These are phyloP conservation scores for Penicillium psychrofluorescens DNA, from an alignment of 495 filamentous ascomycete genomes.

Conservation along the genomic window DNA sequence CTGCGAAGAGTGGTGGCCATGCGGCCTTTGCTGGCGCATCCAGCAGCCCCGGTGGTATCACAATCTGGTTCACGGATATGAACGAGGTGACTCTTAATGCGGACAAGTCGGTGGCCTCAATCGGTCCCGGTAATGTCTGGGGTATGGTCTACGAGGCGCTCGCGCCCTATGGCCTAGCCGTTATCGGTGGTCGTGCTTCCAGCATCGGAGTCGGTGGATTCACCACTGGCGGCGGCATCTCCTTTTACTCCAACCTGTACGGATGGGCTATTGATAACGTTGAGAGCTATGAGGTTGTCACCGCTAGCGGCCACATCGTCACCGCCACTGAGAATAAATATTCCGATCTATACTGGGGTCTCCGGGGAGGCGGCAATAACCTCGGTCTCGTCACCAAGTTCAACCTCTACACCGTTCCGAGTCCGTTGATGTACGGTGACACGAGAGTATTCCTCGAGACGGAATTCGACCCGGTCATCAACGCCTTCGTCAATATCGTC, in stretches of 20 bases:
- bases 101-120: conserved; percentile 13
- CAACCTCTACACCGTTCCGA: conserved; percentile 30
- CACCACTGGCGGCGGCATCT: conserved; percentile 25
- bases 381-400: conserved; percentile 45
- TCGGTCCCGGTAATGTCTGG: conserved; percentile 24
- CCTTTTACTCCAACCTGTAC: conserved; percentile 32
- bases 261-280: conserved; percentile 49
- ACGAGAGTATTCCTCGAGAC: conserved; percentile 32
- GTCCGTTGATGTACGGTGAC: conserved; percentile 33
- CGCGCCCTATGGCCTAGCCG: conserved; percentile 36
- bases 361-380: conserved; percentile 45
- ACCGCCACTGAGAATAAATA: conserved; percentile 26
- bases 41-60: conserved; percentile 26
- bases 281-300: conserved; percentile 36
- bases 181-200: conserved; percentile 48
- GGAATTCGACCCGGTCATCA: conserved; percentile 32
- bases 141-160: conserved; percentile 44
- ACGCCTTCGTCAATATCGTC: conserved; percentile 20
- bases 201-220: conserved; percentile 55
- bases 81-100: conserved; percentile 35
- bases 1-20: conserved; percentile 40
- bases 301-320: conserved; percentile 34
- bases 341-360: conserved; percentile 44
- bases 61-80: conserved; percentile 41
- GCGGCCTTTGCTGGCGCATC: conserved; percentile 20